phyloP scores from a whole-genome alignment of 495 filamentous ascomycete genomes.

The Aspergillus homomorphus region DNA sequence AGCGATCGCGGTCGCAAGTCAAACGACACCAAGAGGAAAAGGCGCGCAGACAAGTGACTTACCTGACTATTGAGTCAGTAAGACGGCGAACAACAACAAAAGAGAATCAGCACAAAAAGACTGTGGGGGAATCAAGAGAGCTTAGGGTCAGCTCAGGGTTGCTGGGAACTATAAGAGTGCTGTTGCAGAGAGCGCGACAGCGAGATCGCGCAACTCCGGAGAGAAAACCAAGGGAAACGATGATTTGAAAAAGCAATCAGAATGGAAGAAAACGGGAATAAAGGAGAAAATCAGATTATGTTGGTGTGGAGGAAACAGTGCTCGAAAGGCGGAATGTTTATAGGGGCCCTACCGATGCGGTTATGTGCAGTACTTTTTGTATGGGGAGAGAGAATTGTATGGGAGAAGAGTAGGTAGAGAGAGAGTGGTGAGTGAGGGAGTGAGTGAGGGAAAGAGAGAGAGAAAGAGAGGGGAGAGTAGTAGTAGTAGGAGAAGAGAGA shows the following conservation, averaged over 20 bases:
- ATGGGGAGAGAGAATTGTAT: conserved; percentile 51
- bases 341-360: conserved; percentile 33
- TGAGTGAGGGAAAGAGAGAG: conserved; percentile 28
- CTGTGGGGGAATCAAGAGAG: conserved; percentile 15
- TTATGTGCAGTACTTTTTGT: conserved; percentile 52
- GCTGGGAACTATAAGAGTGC: conserved; percentile 22
- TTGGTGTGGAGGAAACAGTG: conserved; percentile 33
- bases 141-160: conserved; percentile 9
- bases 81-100: conserved; percentile 11
- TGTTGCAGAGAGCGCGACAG: conserved; percentile 26
- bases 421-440: conserved; percentile 24
- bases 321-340: conserved; percentile 25
- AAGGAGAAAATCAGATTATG: conserved; percentile 26
- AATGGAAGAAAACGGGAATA: conserved; percentile 17
- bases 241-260: conserved; percentile 7
- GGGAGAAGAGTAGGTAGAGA: conserved; percentile 42
- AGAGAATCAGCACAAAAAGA: conserved; percentile 13
- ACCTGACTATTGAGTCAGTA: conserved; percentile 15
- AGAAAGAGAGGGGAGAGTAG: conserved; percentile 43
- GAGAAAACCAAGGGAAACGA: conserved; percentile 25
- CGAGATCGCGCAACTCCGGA: conserved; percentile 26
- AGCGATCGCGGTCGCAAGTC: conserved; percentile 27
- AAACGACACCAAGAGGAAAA: conserved; percentile 19
- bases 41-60: conserved; percentile 19
- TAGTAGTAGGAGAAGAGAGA: conserved; percentile 58